A percentile compares a stretch with the other conserved stretches of the same genome.
phyloP scores from a whole-genome alignment of 768 basidiomycete genomes.

The Kwoniella europaea region DNA sequence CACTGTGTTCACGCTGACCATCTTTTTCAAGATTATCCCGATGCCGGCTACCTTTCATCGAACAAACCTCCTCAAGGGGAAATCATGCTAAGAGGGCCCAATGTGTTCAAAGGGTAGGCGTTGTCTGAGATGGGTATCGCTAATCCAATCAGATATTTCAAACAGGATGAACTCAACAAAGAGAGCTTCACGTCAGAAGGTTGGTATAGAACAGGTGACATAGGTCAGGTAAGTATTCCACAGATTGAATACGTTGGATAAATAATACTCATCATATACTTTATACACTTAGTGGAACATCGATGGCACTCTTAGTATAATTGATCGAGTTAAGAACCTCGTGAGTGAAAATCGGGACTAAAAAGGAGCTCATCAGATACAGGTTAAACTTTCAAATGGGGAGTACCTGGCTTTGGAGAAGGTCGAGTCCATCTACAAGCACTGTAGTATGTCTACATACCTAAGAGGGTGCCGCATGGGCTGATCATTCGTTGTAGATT shows the following conservation, averaged over 20 bases:
- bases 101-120: slow-evolving; percentile 52
- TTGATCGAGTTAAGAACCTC: slow-evolving; percentile 57
- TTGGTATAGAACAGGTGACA: slow-evolving; percentile 58
- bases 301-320: slow-evolving; percentile 52
- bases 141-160: slow-evolving; percentile 43
- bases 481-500: slow-evolving; percentile 21
- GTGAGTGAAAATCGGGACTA: slow-evolving; percentile 30
- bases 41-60: slow-evolving; percentile 52
- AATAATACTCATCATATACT: too few relatives aligned
- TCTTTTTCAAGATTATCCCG: slow-evolving; percentile 43
- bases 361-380: not conserved
- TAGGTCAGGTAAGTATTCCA: slow-evolving; percentile 37
- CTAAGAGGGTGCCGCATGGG: not conserved
- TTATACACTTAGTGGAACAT: slow-evolving; percentile 33
- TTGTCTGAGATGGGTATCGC: not conserved
- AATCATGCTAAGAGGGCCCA: slow-evolving; percentile 52
- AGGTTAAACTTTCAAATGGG: slow-evolving; percentile 48
- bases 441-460: slow-evolving; percentile 30
- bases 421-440: slow-evolving; percentile 49
- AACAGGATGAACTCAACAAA: slow-evolving; percentile 45
- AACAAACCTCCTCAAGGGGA: slow-evolving; percentile 56
- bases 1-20: too few relatives aligned
- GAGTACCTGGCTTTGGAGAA: slow-evolving; percentile 57
- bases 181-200: slow-evolving; percentile 55
- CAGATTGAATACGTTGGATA: too few relatives aligned